A percentile compares a stretch with the other conserved stretches of the same genome.
These are phyloP conservation scores for Evansstolkia leycettana DNA, from an alignment of 495 filamentous ascomycete genomes.

Conservation along the genomic window DNA sequence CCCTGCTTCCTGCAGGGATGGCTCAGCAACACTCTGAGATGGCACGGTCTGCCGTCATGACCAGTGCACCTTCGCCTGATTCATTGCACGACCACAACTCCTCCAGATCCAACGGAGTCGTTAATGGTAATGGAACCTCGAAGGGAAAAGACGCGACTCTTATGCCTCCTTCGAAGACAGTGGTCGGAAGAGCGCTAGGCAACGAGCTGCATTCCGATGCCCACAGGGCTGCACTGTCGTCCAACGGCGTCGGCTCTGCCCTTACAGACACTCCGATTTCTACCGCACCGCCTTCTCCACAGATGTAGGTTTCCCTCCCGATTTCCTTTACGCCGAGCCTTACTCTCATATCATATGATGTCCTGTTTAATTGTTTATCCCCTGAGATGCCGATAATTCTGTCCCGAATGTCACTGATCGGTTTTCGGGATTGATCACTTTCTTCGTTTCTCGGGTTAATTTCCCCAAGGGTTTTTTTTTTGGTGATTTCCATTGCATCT, in stretches of 20 bases:
- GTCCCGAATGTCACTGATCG: no score
- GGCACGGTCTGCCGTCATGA: slow-evolving; percentile 38
- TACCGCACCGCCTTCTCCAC: slow-evolving; percentile 58
- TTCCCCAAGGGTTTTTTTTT: no score
- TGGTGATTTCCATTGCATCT: no score
- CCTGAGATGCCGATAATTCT: no score
- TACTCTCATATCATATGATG: neutral
- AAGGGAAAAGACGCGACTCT: slow-evolving; percentile 20
- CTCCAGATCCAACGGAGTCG: neutral
- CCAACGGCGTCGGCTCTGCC: slow-evolving; percentile 41
- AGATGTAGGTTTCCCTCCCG: slow-evolving; percentile 42
- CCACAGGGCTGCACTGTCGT: slow-evolving; percentile 29
- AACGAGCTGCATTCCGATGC: slow-evolving; percentile 35
- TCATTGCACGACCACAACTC: neutral
- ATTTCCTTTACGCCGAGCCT: slow-evolving; percentile 4
- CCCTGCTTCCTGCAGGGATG: neutral
- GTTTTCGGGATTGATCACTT: no score
- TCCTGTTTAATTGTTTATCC: neutral
- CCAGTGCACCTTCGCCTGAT: slow-evolving; percentile 10
- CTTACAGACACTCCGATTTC: slow-evolving; percentile 58
- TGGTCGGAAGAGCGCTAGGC: slow-evolving; percentile 35
- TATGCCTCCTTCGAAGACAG: slow-evolving; percentile 30
- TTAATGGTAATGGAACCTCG: neutral
- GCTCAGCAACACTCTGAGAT: slow-evolving; percentile 26
- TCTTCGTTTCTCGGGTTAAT: no score